Evolutionary conservation across 345 rosid genomes (phyloP).

Genomic region (Gossypium turneri): DNA sequence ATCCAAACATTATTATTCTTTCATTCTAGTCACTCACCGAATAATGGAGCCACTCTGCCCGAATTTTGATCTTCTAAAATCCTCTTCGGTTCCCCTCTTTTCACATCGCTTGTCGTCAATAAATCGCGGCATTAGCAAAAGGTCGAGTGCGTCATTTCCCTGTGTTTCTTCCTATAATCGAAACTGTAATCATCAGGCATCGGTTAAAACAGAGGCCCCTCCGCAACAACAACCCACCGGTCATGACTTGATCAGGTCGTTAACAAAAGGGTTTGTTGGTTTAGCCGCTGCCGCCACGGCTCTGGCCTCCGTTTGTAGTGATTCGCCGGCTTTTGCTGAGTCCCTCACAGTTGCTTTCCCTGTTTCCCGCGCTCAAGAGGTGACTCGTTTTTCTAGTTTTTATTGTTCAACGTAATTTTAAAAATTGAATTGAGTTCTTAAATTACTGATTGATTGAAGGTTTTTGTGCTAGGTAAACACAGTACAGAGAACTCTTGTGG

Average conservation of each 20-base stretch:
- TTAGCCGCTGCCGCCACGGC: slow-evolving; percentile 55
- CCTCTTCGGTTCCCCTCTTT: slow-evolving; percentile 21
- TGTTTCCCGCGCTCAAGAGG: slow-evolving; percentile 80
- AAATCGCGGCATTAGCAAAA: slow-evolving; percentile 17
- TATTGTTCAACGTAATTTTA: neutral
- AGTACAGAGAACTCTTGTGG: slow-evolving; percentile 89
- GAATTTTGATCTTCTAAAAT: slow-evolving; percentile 30
- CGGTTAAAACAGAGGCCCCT: slow-evolving; percentile 17
- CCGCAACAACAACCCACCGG: neutral
- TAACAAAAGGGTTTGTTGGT: slow-evolving; percentile 46
- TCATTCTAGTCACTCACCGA: neutral
- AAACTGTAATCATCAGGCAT: neutral
- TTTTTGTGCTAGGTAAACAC: slow-evolving; percentile 57
- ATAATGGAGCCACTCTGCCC: slow-evolving; percentile 38
- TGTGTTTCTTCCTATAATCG: slow-evolving; percentile 16
- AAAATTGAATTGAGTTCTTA: neutral
- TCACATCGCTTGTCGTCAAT: slow-evolving; percentile 21
- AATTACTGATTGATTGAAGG: slow-evolving; percentile 8
- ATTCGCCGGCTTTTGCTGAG: slow-evolving; percentile 71
- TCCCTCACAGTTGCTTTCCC: slow-evolving; percentile 80
- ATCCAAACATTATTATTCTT: slow-evolving; percentile 1
- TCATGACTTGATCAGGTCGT: slow-evolving; percentile 24
- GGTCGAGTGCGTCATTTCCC: slow-evolving; percentile 24
- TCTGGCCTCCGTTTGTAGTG: slow-evolving; percentile 39
- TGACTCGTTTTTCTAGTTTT: slow-evolving; percentile 12